phyloP scores from a whole-genome alignment of 2,329 filamentous ascomycete genomes.

The Nakataea oryzae region DNA sequence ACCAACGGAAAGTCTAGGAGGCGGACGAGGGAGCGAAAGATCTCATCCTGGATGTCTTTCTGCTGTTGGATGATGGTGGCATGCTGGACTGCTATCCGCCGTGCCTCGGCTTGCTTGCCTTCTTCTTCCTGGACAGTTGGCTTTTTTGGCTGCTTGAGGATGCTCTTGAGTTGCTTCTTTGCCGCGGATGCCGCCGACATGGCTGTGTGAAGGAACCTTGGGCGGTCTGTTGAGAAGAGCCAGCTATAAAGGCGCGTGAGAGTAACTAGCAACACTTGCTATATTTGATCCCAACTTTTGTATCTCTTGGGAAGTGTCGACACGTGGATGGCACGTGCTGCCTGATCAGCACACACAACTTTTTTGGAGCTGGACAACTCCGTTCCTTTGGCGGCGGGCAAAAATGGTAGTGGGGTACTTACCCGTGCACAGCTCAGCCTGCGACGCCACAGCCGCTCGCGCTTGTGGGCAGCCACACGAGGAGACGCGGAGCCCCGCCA shows the following conservation, averaged over 20 bases:
- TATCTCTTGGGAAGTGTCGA: too few species aligned
- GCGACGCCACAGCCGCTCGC: too few species aligned
- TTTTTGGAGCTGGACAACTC: too few species aligned
- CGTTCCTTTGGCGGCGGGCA: not conserved
- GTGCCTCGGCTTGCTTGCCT: slow-evolving; percentile 26
- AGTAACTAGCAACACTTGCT: too few species aligned
- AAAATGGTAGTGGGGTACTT: not conserved
- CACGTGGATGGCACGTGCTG: too few species aligned
- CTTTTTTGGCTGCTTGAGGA: slow-evolving; percentile 48
- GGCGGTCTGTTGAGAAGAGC: too few species aligned
- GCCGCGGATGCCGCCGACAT: slow-evolving; percentile 29
- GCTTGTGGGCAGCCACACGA: not conserved
- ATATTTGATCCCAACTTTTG: too few species aligned
- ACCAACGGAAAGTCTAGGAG: slow-evolving; percentile 51
- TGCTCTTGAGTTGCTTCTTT: slow-evolving; percentile 36
- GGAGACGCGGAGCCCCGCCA: not conserved
- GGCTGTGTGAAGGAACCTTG: slow-evolving; percentile 12
- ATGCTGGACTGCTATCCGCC: slow-evolving; percentile 67
- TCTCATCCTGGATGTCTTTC: slow-evolving; percentile 65
- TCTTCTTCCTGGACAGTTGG: slow-evolving; percentile 26
- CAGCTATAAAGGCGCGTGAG: too few species aligned
- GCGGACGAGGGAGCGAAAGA: slow-evolving; percentile 60
- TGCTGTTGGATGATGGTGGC: slow-evolving; percentile 73
- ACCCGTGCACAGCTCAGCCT: too few species aligned
- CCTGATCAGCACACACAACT: too few species aligned